Base-by-base conservation (phyloP, 129 eudicot genomes). In the Lactuca saligna region DNA sequence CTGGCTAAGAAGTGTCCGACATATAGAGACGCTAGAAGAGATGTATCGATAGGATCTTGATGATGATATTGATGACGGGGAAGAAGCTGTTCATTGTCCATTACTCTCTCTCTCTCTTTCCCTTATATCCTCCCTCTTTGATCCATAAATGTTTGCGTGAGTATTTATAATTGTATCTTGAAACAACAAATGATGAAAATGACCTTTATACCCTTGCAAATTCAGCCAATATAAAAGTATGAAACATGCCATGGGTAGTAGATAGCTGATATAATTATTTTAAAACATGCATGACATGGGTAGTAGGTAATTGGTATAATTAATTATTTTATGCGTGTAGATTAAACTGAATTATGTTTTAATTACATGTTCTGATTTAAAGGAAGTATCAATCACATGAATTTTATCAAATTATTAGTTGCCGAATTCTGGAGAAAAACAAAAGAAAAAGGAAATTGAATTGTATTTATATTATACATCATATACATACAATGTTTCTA, bases 1-100 rank as follows among this genome's bases (percentile, higher is more conserved):
- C 98, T 77, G 80, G 96, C 90, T 70, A 88, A 83, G 76, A 92
- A 92, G 82, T 92, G 96, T 48, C 96, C 96, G 39, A 57, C 15
- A 69, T 92, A 92, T 8, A 92, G 81, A 81, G 57, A 80, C 5
- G 58, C 15, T 11, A 92, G 81, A 49, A 92, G 85, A 78, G 80
- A 59, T 13, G 84, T 69, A 57, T 94, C 75, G 61, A 80, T 48
- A 37, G 65, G 57, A 63, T 72, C 66, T 51, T 42, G 51, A 17
- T 69, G 42, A 41, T 73, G 70, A 10, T 70, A 68, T 39, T 65
- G 48, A 41, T 67, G 32, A 12, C 72, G 66, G 15, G 49, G 71
- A 34, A 63, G 68, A 65, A 76, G 78, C 3, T 44, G 59, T 6
- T 64, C 74, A 20, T 74, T 72, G 15, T 76, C 80, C 64, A 75